Base-by-base conservation (phyloP, 768 basidiomycete genomes). In the Chlorophyllum brunneum region DNA sequence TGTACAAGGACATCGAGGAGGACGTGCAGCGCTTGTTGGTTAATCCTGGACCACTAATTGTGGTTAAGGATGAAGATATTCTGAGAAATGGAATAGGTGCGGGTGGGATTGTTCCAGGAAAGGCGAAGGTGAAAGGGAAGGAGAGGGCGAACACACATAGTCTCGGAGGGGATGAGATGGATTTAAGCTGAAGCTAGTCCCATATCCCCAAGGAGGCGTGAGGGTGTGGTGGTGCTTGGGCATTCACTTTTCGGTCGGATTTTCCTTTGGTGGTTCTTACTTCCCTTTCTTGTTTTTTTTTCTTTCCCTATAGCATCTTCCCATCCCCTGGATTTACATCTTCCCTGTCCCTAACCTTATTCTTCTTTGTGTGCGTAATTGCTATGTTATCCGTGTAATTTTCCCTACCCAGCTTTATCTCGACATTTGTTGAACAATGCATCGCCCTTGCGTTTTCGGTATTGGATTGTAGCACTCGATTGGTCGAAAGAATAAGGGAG, bases 1-100 rank as follows among this genome's bases (percentile, higher is more conserved):
- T 95, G 9, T 98, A 81, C 65, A 76, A 78, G 46, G 93, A 86
- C 18, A 67, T 92, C 44, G 85, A 88, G 3, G 83, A 86, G 51
- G 83, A 82, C 57, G 75, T 86, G 6, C 63, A 66, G 42, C 68
- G 60, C 56, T 68, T 74, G 62, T 67, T 70, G 54, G 51, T 68
- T 51, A 44, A 59, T 36, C 58, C 60, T 20, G 51, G 47, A 22
- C 63, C 64, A 3, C 23, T 41, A 41, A 36, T n/a, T 45, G 34
- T 38, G 40, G 50, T 37, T 45, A 58, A 49, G 59, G 61, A 53
- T 23, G 51, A 51, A 13, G 49, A 51, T 42, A 53, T 53, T 39
- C 16, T 39, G 36, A 39, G 43, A 23, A 42, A 47, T 49, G 54
- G 39, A 37, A 57, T 55, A 51, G 63, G 61, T 22, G 30, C 33